Percentiles rank a stretch among this genome's conserved stretches.
These are phyloP conservation scores for Leccinum fallax DNA, from an alignment of 1,284 basidiomycete species.

Conservation along the genomic window DNA sequence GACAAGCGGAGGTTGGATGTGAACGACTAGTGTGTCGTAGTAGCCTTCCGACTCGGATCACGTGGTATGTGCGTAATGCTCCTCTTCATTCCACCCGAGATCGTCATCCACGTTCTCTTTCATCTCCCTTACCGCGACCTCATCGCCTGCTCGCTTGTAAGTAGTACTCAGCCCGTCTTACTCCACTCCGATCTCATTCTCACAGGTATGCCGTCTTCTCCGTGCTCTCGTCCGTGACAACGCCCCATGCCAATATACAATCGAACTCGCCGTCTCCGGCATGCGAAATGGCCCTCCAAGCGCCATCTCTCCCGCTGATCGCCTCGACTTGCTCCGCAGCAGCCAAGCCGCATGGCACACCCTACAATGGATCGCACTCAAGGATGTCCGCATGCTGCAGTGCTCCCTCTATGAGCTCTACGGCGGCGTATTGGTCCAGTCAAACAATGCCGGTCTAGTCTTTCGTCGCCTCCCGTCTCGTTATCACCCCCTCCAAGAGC, in stretches of 20 bases:
- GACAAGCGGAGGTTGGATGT: conserved; percentile 1
- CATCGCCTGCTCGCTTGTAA: conserved; percentile 39
- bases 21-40: not conserved
- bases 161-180: conserved; percentile 6
- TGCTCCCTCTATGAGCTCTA: conserved; percentile 59
- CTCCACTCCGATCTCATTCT: not conserved
- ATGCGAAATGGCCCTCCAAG: conserved; percentile 47
- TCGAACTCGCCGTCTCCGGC: conserved; percentile 55
- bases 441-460: conserved; percentile 34
- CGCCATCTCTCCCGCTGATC: conserved; percentile 35
- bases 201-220: conserved; percentile 50
- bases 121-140: conserved; percentile 40
- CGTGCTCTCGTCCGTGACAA: conserved; percentile 41
- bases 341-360: conserved; percentile 52
- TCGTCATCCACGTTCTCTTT: conserved; percentile 36
- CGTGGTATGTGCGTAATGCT: conserved; percentile 10
- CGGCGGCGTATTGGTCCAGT: conserved; percentile 59
- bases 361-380: conserved; percentile 42
- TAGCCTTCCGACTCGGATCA: not conserved
- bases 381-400: conserved; percentile 40
- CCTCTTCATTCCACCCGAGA: conserved; percentile 36
- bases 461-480: conserved; percentile 55
- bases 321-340: conserved; percentile 44
- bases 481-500: conserved; percentile 47
- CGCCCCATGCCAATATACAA: conserved; percentile 47